Evolutionary conservation across 176 grass and related monocot species (phyloP).

Genomic region (Stipa capillata): DNA sequence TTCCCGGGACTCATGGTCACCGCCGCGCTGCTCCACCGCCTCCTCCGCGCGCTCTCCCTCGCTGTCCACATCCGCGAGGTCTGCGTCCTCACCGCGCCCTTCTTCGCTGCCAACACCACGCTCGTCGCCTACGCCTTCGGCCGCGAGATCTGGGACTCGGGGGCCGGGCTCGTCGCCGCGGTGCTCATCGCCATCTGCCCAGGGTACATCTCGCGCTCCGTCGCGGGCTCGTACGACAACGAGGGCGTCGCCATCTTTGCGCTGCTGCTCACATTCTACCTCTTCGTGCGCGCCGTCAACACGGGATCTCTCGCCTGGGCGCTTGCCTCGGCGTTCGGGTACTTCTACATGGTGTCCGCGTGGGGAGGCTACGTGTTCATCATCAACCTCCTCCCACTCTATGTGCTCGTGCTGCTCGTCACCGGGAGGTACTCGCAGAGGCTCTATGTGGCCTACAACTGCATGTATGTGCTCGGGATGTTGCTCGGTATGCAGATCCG

Average conservation of each 20-base stretch:
- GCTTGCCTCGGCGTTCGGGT: slow-evolving; percentile 80
- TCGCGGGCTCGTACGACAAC: slow-evolving; percentile 87
- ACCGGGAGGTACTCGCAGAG: slow-evolving; percentile 94
- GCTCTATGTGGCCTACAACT: slow-evolving; percentile 97
- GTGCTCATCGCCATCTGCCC: slow-evolving; percentile 92
- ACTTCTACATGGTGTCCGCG: slow-evolving; percentile 99
- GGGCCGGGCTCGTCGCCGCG: slow-evolving; percentile 72
- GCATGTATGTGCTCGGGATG: slow-evolving; percentile 89
- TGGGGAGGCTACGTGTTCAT: slow-evolving; percentile 99
- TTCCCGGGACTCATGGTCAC: slow-evolving; percentile 96
- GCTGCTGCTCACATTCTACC: slow-evolving; percentile 94
- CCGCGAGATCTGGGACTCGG: slow-evolving; percentile 97
- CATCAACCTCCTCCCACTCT: slow-evolving; percentile 91
- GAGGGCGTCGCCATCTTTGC: slow-evolving; percentile 97
- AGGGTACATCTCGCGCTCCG: slow-evolving; percentile 96
- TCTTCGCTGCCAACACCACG: slow-evolving; percentile 98
- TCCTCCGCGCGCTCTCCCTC: slow-evolving; percentile 73
- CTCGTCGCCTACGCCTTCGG: slow-evolving; percentile 95
- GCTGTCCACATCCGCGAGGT: slow-evolving; percentile 94
- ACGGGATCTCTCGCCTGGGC: slow-evolving; percentile 84
- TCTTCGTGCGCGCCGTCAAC: slow-evolving; percentile 96
- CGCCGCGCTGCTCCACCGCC: slow-evolving; percentile 73
- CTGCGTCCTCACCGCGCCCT: slow-evolving; percentile 93
- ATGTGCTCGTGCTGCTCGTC: slow-evolving; percentile 88
- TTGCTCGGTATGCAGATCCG: slow-evolving; percentile 98